These are phyloP conservation scores for Ustilago vetiveriae DNA, from an alignment of 1,284 basidiomycete species.

Conservation along the genomic window DNA sequence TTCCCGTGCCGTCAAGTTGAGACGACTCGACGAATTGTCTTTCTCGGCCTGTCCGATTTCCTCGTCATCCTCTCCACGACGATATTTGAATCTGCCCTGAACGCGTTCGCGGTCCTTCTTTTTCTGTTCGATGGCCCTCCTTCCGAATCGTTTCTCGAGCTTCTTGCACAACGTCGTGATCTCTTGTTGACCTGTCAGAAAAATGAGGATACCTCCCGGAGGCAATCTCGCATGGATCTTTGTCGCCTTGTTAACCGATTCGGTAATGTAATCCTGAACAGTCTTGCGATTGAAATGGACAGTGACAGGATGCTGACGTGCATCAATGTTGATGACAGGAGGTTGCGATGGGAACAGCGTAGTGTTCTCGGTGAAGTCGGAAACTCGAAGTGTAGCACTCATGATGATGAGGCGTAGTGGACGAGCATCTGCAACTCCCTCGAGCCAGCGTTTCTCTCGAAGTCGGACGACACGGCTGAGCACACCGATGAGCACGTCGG, in stretches of 20 bases:
- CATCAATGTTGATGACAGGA: slow-evolving; percentile 87
- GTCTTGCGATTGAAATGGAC: slow-evolving; percentile 92
- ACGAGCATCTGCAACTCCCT: slow-evolving; percentile 67
- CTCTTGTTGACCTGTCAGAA: slow-evolving; percentile 82
- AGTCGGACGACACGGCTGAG: slow-evolving; percentile 89
- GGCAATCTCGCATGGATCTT: slow-evolving; percentile 81
- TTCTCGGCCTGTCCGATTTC: slow-evolving; percentile 47
- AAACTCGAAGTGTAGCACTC: slow-evolving; percentile 95
- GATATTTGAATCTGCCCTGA: slow-evolving; percentile 18
- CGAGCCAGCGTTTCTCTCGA: slow-evolving; percentile 71
- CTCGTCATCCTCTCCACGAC: slow-evolving; percentile 15
- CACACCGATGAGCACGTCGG: slow-evolving; percentile 95
- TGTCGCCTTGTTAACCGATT: slow-evolving; percentile 87
- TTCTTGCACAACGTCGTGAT: slow-evolving; percentile 76
- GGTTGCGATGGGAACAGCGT: slow-evolving; percentile 84
- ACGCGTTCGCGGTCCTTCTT: slow-evolving; percentile 33
- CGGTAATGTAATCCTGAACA: slow-evolving; percentile 83
- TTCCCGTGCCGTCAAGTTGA: slow-evolving; percentile 36
- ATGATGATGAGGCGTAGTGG: slow-evolving; percentile 95
- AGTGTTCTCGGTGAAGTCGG: slow-evolving; percentile 89
- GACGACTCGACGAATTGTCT: slow-evolving; percentile 5
- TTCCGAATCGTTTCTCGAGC: slow-evolving; percentile 81
- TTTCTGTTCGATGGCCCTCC: slow-evolving; percentile 73
- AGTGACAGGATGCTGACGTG: slow-evolving; percentile 94
- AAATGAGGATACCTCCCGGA: slow-evolving; percentile 77